Evolutionary conservation across 225 moss, liverwort and hornwort species (phyloP).

Genomic region (Lunularia cruciata): DNA sequence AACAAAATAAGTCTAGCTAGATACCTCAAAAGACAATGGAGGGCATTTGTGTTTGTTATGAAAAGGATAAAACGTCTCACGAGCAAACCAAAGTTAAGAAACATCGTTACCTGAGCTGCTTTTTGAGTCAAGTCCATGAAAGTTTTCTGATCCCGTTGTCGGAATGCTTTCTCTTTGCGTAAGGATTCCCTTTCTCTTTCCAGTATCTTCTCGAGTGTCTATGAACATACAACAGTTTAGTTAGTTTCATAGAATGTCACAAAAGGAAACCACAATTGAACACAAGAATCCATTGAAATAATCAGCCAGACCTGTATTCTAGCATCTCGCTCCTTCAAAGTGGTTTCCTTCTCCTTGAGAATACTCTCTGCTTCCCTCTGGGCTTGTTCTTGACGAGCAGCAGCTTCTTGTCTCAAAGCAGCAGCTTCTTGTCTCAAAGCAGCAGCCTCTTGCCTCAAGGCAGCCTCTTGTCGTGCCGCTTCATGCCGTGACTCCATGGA

Average conservation of each 20-base stretch:
- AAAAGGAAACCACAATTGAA: background rate
- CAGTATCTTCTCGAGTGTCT: constrained; percentile 88
- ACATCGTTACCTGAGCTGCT: constrained; percentile 54
- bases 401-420: too few relatives aligned
- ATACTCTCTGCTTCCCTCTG: constrained; percentile 70
- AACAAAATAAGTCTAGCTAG: too few relatives aligned
- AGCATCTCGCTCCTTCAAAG: constrained; percentile 68
- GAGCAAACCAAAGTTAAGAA: background rate
- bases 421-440: too few relatives aligned
- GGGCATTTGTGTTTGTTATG: background rate
- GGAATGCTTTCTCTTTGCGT: constrained; percentile 62
- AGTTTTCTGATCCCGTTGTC: constrained; percentile 72
- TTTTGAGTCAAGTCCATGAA: constrained; percentile 74
- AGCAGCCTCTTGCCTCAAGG: constrained; percentile 55
- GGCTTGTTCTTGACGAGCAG: constrained; percentile 71
- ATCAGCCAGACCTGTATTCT: constrained; percentile 74
- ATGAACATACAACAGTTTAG: constrained; percentile 17
- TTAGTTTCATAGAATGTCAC: background rate
- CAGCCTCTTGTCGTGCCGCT: constrained; percentile 53
- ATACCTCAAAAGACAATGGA: background rate
- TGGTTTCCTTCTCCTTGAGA: constrained; percentile 71
- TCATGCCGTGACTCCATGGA: constrained; percentile 57
- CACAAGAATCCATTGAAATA: background rate
- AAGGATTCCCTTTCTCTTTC: constrained; percentile 80
- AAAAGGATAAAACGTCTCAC: too few relatives aligned